Evolutionary conservation across 1,284 basidiomycete species (phyloP).

Genomic region (Apiotrichum sp.): DNA sequence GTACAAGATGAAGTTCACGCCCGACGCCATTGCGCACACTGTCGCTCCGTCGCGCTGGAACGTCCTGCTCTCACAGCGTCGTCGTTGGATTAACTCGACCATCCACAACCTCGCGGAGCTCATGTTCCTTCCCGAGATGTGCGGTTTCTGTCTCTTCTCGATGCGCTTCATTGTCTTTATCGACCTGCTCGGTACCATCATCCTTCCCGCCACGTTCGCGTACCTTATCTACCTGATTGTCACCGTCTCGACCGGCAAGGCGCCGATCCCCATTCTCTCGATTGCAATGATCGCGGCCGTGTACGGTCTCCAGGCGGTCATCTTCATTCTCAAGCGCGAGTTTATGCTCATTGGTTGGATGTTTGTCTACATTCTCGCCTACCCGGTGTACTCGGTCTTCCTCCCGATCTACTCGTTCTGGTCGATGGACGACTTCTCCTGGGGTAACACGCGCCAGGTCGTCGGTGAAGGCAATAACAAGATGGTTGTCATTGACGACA

Average conservation of each 20-base stretch:
- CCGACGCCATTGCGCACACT: slow-evolving; percentile 82
- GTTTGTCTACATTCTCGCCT: slow-evolving; percentile 88
- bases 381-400: slow-evolving; percentile 67
- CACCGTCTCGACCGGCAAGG: slow-evolving; percentile 61
- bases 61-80: slow-evolving; percentile 90
- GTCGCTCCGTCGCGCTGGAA: slow-evolving; percentile 91
- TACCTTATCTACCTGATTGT: slow-evolving; percentile 85
- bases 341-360: slow-evolving; percentile 99
- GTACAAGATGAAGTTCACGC: slow-evolving; percentile 80
- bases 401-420: slow-evolving; percentile 97
- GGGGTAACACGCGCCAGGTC: slow-evolving; percentile 75
- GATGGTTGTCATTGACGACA: slow-evolving; percentile 90
- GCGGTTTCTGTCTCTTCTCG: slow-evolving; percentile 96
- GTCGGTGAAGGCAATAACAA: slow-evolving; percentile 94
- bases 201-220: slow-evolving; percentile 85
- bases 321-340: slow-evolving; percentile 94
- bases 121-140: slow-evolving; percentile 84
- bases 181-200: slow-evolving; percentile 64
- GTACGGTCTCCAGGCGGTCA: slow-evolving; percentile 75
- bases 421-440: slow-evolving; percentile 99
- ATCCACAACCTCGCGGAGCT: slow-evolving; percentile 95
- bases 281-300: slow-evolving; percentile 79
- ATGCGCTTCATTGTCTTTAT: slow-evolving; percentile 99
- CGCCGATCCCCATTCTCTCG: slow-evolving; percentile 77
- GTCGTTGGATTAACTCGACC: slow-evolving; percentile 99